Percentiles rank a stretch among this genome's conserved stretches.
phyloP scores from a whole-genome alignment of 208 protist genomes.

The Vickermania spadyakhi region DNA sequence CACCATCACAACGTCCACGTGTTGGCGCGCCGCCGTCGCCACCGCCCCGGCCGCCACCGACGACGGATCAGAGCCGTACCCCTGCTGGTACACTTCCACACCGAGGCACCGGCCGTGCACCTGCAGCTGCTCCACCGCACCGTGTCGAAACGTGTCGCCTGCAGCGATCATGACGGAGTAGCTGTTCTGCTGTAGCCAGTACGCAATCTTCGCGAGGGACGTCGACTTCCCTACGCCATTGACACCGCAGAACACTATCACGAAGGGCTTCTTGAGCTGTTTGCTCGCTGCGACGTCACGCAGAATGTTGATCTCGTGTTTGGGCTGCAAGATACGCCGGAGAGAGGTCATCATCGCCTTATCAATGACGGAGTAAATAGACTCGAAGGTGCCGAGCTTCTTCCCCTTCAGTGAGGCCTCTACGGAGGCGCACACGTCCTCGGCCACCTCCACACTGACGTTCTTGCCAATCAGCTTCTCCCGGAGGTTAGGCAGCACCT shows the following conservation, averaged over 20 bases:
- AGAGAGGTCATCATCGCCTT: conserved; percentile 85
- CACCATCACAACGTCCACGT: conserved; percentile 96
- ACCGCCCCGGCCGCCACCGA: conserved; percentile 92
- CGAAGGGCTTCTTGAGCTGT: conserved; percentile 86
- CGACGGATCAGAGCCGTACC: conserved; percentile 96
- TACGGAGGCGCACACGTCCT: conserved; percentile 94
- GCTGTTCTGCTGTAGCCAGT: conserved; percentile 93
- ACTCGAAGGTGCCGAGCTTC: conserved; percentile 89
- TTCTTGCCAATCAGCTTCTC: conserved; percentile 97
- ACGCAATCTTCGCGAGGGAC: conserved; percentile 96
- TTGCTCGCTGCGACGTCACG: conserved; percentile 73
- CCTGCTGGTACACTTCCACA: conserved; percentile 93
- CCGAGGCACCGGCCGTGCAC: conserved; percentile 92
- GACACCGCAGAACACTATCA: conserved; percentile 98
- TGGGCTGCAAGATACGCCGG: conserved; percentile 95
- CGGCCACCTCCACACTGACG: conserved; percentile 95
- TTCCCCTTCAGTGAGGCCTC: conserved; percentile 85
- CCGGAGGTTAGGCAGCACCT: conserved; percentile 86
- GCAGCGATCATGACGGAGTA: conserved; percentile 94
- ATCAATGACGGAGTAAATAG: conserved; percentile 71
- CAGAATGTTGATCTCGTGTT: conserved; percentile 93
- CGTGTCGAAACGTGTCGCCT: conserved; percentile 99
- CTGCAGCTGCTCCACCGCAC: conserved; percentile 99
- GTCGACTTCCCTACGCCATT: conserved; percentile 99
- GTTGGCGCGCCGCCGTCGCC: conserved; percentile 65